A percentile compares a stretch with the other conserved stretches of the same genome.
phyloP scores from a whole-genome alignment of 2,329 filamentous ascomycete genomes.

The Lachnellula suecica region DNA sequence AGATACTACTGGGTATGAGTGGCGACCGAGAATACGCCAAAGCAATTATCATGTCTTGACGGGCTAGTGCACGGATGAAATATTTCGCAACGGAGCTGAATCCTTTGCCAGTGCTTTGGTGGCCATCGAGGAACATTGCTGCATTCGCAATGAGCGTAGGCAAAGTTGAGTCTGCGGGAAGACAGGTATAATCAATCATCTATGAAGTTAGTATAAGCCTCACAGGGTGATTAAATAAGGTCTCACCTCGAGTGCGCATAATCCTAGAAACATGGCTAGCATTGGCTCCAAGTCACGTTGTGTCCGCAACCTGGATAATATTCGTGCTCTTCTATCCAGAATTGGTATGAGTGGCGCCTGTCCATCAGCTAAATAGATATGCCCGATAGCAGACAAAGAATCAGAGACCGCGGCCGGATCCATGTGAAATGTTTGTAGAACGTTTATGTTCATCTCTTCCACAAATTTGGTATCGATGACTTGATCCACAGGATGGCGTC shows the following conservation, averaged over 20 bases:
- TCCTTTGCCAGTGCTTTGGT: slow-evolving; percentile 20
- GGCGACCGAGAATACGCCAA: slow-evolving; percentile 25
- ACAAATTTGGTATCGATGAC: slow-evolving; percentile 33
- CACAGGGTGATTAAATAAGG: neutral
- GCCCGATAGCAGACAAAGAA: slow-evolving; percentile 31
- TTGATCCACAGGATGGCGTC: slow-evolving; percentile 30
- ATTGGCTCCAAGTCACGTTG: slow-evolving; percentile 30
- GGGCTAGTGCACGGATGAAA: slow-evolving; percentile 32
- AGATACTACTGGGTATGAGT: slow-evolving; percentile 26
- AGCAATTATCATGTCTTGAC: slow-evolving; percentile 34
- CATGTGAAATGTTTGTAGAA: slow-evolving; percentile 30
- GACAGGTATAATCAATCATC: slow-evolving; percentile 10
- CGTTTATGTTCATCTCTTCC: slow-evolving; percentile 34
- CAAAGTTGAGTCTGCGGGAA: slow-evolving; percentile 21
- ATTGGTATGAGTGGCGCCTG: slow-evolving; percentile 21
- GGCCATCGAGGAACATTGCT: slow-evolving; percentile 28
- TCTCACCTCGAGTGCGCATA: slow-evolving; percentile 33
- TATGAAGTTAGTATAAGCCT: too few species aligned
- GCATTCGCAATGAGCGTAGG: slow-evolving; percentile 25
- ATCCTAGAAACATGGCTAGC: slow-evolving; percentile 28
- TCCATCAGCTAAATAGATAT: slow-evolving; percentile 28
- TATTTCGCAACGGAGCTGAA: slow-evolving; percentile 32
- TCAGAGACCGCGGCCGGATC: slow-evolving; percentile 31
- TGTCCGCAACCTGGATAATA: slow-evolving; percentile 27
- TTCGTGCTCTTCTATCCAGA: slow-evolving; percentile 30